Evolutionary conservation across 495 filamentous ascomycete species (phyloP).

Genomic region (Xylaria telfairii): DNA sequence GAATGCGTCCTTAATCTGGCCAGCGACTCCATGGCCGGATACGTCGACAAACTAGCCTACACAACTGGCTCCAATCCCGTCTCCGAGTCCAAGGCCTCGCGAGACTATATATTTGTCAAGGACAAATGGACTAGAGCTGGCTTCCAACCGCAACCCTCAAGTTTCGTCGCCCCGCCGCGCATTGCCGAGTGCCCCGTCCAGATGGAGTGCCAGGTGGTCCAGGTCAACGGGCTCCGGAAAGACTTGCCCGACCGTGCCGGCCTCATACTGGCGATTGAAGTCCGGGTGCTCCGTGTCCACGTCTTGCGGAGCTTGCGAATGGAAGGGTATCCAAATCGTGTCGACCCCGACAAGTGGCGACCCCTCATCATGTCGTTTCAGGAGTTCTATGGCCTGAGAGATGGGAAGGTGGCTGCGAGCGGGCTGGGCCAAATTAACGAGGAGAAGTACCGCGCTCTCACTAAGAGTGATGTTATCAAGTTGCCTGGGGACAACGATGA

Average conservation of each 20-base stretch:
- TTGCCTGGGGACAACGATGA: slow-evolving; percentile 35
- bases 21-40: slow-evolving; percentile 44
- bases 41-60: slow-evolving; percentile 47
- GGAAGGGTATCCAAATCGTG: slow-evolving; percentile 46
- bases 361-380: slow-evolving; percentile 54
- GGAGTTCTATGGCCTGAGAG: slow-evolving; percentile 46
- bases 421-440: slow-evolving; percentile 42
- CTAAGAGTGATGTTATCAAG: slow-evolving; percentile 34
- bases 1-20: slow-evolving; percentile 54
- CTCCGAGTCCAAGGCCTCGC: slow-evolving; percentile 33
- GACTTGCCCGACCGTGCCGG: slow-evolving; percentile 38
- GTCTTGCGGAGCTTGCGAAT: slow-evolving; percentile 27
- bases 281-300: slow-evolving; percentile 36
- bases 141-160: slow-evolving; percentile 43
- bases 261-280: slow-evolving; percentile 38
- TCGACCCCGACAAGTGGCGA: slow-evolving; percentile 51
- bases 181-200: slow-evolving; percentile 51
- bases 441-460: slow-evolving; percentile 45
- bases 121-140: slow-evolving; percentile 50
- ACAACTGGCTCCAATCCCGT: slow-evolving; percentile 47
- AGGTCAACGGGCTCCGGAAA: slow-evolving; percentile 40
- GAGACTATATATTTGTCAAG: slow-evolving; percentile 45
- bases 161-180: slow-evolving; percentile 37
- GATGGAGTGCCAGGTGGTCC: slow-evolving; percentile 49
- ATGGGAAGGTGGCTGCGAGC: slow-evolving; percentile 34